phyloP scores from a whole-genome alignment of 257 asterid genomes.

The Hygrophila difformis region DNA sequence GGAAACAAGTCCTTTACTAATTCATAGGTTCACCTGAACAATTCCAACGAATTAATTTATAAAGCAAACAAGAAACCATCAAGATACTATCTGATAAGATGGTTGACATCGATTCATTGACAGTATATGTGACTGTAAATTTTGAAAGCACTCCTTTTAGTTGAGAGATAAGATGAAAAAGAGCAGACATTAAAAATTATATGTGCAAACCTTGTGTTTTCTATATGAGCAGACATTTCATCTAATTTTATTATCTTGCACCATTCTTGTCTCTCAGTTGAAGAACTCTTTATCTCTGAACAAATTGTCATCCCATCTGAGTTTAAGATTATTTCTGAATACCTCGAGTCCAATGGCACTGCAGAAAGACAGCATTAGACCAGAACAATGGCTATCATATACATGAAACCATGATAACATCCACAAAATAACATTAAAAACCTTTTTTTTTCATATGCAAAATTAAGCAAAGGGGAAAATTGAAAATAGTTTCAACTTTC shows the following conservation, averaged over 20 bases:
- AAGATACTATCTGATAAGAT: too few species aligned
- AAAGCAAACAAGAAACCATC: neutral
- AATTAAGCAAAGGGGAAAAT: too few species aligned
- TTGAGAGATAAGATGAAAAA: too few species aligned
- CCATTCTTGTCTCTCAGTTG: constrained; percentile 57
- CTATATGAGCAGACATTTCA: constrained; percentile 52
- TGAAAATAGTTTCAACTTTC: too few species aligned
- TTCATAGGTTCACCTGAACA: neutral
- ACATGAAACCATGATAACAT: too few species aligned
- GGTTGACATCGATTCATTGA: too few species aligned
- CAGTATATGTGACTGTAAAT: too few species aligned
- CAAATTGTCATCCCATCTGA: constrained; percentile 39
- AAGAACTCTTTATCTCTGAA: constrained; percentile 40
- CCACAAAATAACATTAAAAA: too few species aligned
- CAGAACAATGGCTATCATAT: too few species aligned
- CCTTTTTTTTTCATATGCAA: too few species aligned
- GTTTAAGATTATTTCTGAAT: constrained; percentile 59
- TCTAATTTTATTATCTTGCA: constrained; percentile 75
- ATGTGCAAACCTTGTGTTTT: constrained; percentile 42
- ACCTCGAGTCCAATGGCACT: constrained; percentile 56
- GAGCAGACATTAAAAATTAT: too few species aligned
- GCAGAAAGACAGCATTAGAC: constrained; percentile 26
- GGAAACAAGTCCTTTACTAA: neutral
- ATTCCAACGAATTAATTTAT: neutral
- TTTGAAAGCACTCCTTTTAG: too few species aligned